Percentiles rank a stretch among this genome's conserved stretches.
These are phyloP conservation scores for Neofusicoccum umdonicola DNA, from an alignment of 2,329 filamentous ascomycete species.

Conservation along the genomic window DNA sequence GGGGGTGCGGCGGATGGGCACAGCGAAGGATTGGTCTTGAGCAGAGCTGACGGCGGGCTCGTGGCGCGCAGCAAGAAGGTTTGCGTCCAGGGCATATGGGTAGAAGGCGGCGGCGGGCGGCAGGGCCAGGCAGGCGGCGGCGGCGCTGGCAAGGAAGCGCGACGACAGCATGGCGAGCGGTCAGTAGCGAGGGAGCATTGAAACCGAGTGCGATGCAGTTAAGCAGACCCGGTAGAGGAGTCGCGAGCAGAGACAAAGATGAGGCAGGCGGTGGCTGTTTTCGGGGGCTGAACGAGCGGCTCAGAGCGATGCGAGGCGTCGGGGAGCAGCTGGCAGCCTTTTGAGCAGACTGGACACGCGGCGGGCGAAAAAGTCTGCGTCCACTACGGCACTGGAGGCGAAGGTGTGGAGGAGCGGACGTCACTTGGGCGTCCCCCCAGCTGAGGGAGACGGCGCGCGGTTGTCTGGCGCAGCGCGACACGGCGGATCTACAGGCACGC, in stretches of 20 bases:
- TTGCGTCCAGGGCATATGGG: slow-evolving; percentile 27
- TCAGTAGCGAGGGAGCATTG: slow-evolving; percentile 1
- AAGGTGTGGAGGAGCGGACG: slow-evolving; percentile 4
- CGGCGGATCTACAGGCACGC: slow-evolving; percentile 5
- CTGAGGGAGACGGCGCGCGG: background rate
- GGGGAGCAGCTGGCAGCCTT: background rate
- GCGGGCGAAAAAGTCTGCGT: slow-evolving; percentile 5
- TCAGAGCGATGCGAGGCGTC: background rate
- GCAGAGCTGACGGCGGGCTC: background rate
- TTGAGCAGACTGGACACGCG: background rate
- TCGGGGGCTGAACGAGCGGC: slow-evolving; percentile 1
- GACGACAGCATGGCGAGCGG: background rate
- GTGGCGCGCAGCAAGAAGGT: slow-evolving; percentile 12
- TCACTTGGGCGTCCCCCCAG: background rate
- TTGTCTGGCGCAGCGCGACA: slow-evolving; percentile 5
- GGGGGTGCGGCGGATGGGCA: slow-evolving; percentile 31
- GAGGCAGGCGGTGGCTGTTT: background rate
- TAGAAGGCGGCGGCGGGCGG: slow-evolving; percentile 33
- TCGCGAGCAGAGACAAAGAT: background rate
- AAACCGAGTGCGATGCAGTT: slow-evolving; percentile 14
- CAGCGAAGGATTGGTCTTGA: slow-evolving; percentile 23
- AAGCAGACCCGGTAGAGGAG: slow-evolving; percentile 14
- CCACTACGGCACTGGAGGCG: background rate
- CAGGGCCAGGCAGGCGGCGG: background rate
- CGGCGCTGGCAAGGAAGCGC: background rate